phyloP scores from a whole-genome alignment of 2,329 filamentous ascomycete genomes.

The Alternaria angustiovoidea region DNA sequence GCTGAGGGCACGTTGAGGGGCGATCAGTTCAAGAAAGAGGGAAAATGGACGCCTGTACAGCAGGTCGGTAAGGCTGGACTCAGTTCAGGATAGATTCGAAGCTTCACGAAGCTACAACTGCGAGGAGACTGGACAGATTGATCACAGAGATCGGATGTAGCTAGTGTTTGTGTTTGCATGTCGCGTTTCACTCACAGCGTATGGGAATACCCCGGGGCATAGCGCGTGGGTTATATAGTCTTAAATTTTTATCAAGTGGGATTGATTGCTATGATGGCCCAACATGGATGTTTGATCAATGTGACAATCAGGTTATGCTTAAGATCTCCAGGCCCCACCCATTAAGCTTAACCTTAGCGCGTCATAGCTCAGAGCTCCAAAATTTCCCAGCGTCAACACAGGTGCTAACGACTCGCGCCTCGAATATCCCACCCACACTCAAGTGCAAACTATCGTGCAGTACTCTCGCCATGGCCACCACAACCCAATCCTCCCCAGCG shows the following conservation, averaged over 20 bases:
- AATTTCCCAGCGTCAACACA: conserved; percentile 28
- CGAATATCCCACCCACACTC: not conserved
- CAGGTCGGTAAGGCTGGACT: conserved; percentile 32
- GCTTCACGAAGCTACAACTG: not conserved
- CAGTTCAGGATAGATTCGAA: conserved; percentile 22
- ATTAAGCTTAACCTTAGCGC: conserved; percentile 31
- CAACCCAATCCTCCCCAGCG: conserved; percentile 32
- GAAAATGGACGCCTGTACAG: conserved; percentile 44
- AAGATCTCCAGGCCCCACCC: conserved; percentile 16
- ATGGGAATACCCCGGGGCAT: conserved; percentile 6
- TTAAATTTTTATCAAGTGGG: not conserved
- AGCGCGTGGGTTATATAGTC: not conserved
- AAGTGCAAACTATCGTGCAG: not conserved
- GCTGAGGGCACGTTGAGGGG: conserved; percentile 40
- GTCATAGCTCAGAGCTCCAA: conserved; percentile 37
- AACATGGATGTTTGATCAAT: not conserved
- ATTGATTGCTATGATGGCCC: not conserved
- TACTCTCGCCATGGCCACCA: conserved; percentile 31
- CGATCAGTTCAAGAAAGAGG: conserved; percentile 46
- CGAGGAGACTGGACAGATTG: not conserved
- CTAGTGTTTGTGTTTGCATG: not conserved
- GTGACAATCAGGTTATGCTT: conserved; percentile 1
- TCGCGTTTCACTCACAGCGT: conserved; percentile 4
- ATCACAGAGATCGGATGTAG: not conserved
- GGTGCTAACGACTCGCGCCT: not conserved